Conservation (phyloP, 768 basidiomycete species). For the Artomyces pyxidatus region DNA sequence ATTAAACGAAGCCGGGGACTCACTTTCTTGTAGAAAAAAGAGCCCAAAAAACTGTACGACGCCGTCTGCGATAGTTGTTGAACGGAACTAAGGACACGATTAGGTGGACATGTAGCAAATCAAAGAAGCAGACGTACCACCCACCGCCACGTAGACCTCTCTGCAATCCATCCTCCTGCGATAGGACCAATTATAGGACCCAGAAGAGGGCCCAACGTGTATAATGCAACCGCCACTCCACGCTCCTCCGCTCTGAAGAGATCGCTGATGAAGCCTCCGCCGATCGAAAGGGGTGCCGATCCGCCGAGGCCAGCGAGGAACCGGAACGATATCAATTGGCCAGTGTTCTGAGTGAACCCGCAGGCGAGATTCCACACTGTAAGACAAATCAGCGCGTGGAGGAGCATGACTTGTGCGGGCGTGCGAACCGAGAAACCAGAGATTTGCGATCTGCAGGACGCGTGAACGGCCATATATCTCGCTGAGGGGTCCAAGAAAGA, state of each 20-base stretch:
- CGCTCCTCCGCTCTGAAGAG: slow-evolving; percentile 54
- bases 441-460: slow-evolving; percentile 55
- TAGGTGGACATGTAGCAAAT: neutral
- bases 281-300: slow-evolving; percentile 54
- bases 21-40: slow-evolving; percentile 57
- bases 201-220: slow-evolving; percentile 55
- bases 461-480: slow-evolving; percentile 64
- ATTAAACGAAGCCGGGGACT: slow-evolving; percentile 11
- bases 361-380: slow-evolving; percentile 50
- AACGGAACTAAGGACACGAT: neutral
- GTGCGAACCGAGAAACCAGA: slow-evolving; percentile 51
- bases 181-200: slow-evolving; percentile 64
- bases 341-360: slow-evolving; percentile 51
- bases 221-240: slow-evolving; percentile 55
- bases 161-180: slow-evolving; percentile 58
- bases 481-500: slow-evolving; percentile 56
- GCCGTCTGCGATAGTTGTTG: slow-evolving; percentile 37
- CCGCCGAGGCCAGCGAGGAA: slow-evolving; percentile 67
- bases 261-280: slow-evolving; percentile 62
- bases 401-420: neutral
- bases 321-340: slow-evolving; percentile 23
- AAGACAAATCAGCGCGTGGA: neutral
- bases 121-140: slow-evolving; percentile 31
- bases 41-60: slow-evolving; percentile 47
- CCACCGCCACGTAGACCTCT: slow-evolving; percentile 66